These are phyloP conservation scores for Neonectria sp. DNA, from an alignment of 2,329 filamentous ascomycete species.

Conservation along the genomic window DNA sequence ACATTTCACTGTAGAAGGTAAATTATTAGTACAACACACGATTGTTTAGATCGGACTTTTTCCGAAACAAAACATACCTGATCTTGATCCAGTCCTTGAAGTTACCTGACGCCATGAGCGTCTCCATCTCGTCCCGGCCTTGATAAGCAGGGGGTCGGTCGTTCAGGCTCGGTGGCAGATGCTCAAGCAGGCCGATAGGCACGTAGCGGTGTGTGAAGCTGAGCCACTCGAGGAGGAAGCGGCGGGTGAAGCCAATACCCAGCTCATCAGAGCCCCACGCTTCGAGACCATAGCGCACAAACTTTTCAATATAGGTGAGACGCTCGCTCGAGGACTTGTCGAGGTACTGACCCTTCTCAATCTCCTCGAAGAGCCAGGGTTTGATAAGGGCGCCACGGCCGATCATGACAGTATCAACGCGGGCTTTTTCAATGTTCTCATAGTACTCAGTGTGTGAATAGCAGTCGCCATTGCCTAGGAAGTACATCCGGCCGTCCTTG, in stretches of 20 bases:
- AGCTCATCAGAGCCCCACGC: constrained; percentile 97
- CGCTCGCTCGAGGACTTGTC: constrained; percentile 95
- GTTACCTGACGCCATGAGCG: constrained; percentile 89
- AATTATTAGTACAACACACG: constrained; percentile 28
- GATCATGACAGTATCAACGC: constrained; percentile 96
- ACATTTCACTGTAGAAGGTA: constrained; percentile 84
- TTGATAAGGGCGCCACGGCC: constrained; percentile 97
- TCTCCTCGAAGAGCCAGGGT: constrained; percentile 99
- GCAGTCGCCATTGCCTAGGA: constrained; percentile 96
- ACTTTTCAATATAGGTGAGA: constrained; percentile 88
- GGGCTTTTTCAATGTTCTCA: constrained; percentile 80
- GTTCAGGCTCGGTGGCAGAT: constrained; percentile 89
- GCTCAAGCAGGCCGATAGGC: constrained; percentile 88
- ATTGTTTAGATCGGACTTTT: background rate
- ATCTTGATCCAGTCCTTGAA: constrained; percentile 99
- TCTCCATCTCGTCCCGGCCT: constrained; percentile 92
- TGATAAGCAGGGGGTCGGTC: constrained; percentile 89
- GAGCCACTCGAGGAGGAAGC: constrained; percentile 95
- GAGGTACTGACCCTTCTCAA: constrained; percentile 90
- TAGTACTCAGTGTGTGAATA: constrained; percentile 94
- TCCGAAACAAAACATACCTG: constrained; percentile 72
- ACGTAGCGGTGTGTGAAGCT: constrained; percentile 95
- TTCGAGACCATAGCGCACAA: constrained; percentile 90
- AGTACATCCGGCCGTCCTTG: constrained; percentile 82
- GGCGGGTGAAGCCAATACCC: constrained; percentile 89